Evolutionary conservation across 2,329 filamentous ascomycete species (phyloP).

Genomic region (Phialocephala sp.): DNA sequence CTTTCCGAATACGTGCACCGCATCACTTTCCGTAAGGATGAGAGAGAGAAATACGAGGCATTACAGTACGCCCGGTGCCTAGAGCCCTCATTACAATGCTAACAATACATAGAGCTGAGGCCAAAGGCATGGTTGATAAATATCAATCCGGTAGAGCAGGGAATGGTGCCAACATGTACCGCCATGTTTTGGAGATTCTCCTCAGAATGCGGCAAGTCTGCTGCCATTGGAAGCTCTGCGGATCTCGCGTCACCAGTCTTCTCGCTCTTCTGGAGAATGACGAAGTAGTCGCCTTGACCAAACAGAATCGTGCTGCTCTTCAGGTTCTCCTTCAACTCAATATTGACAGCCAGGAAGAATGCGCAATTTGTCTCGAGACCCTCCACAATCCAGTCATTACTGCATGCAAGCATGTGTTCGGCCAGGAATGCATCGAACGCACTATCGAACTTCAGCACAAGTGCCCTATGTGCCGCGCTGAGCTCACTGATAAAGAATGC

Average conservation of each 20-base stretch:
- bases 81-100: slow-evolving; percentile 25
- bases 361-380: slow-evolving; percentile 78
- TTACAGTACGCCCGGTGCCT: slow-evolving; percentile 58
- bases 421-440: slow-evolving; percentile 72
- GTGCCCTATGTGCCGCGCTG: slow-evolving; percentile 83
- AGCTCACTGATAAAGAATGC: slow-evolving; percentile 62
- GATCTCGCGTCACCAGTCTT: slow-evolving; percentile 74
- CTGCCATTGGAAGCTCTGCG: slow-evolving; percentile 86
- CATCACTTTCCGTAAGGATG: slow-evolving; percentile 74
- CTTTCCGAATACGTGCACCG: slow-evolving; percentile 80
- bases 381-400: slow-evolving; percentile 80
- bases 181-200: slow-evolving; percentile 79
- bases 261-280: slow-evolving; percentile 71
- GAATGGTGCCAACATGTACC: slow-evolving; percentile 62
- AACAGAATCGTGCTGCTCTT: slow-evolving; percentile 73
- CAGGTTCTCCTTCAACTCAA: slow-evolving; percentile 77
- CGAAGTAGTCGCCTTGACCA: slow-evolving; percentile 70
- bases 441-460: slow-evolving; percentile 78
- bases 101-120: slow-evolving; percentile 62
- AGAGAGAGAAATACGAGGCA: slow-evolving; percentile 78
- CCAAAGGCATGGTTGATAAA: slow-evolving; percentile 70
- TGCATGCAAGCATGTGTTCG: slow-evolving; percentile 82
- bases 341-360: slow-evolving; percentile 83
- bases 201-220: slow-evolving; percentile 85
- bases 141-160: slow-evolving; percentile 56